Base-by-base conservation (phyloP, 805 yeast species). In the Hanseniaspora guilliermondii region DNA sequence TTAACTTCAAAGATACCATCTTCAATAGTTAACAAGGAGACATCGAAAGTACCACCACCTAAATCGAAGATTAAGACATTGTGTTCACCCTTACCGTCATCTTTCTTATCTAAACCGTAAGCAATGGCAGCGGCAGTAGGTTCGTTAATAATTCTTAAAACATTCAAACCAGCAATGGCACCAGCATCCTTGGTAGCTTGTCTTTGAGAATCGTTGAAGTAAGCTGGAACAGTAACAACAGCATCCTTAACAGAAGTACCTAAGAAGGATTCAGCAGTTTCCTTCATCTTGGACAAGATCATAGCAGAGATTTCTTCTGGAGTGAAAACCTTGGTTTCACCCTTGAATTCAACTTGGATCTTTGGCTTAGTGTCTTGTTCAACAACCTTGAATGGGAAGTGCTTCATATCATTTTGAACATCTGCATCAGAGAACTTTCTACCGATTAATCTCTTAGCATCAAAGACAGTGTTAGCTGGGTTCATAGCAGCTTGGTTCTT, bases 21-120 rank as follows among this genome's bases (percentile, higher is more conserved):
- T 68, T 87, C 95, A 67, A 89, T 89, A 62, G 94, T 80, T 69
- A 89, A 78, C 59, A 89, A 77, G 27, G 97, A 89, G 53, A 89
- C 97, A 86, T 89, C 97, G 76, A 89, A 89, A 67, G 97, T 89
- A 82, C 97, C 97, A 77, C 97, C 97, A 80, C 97, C 97, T 65
- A 89, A 79, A 74, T 88, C 97, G 76, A 87, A 88, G 70, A 88
- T 87, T 68, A 88, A 78, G 56, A 89, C 94, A 70, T 89, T 86
- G 73, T 83, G 84, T 76, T 89, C 96, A 57, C 76, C 78, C 52
- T 76, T 76, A 61, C 82, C 79, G 8, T 42, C 47, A 30, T 54
- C 56, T 59, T 72, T 73, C 70, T 73, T 73, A 60, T 73, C 76
- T 65, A 91, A 80, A 78, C 97, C 97, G 79, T 91, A 91, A 67